Evolutionary conservation across 2,329 filamentous ascomycete genomes (phyloP), one percentile per base, ranked within the genome.

Genomic region (Sporothrix mexicana): DNA sequence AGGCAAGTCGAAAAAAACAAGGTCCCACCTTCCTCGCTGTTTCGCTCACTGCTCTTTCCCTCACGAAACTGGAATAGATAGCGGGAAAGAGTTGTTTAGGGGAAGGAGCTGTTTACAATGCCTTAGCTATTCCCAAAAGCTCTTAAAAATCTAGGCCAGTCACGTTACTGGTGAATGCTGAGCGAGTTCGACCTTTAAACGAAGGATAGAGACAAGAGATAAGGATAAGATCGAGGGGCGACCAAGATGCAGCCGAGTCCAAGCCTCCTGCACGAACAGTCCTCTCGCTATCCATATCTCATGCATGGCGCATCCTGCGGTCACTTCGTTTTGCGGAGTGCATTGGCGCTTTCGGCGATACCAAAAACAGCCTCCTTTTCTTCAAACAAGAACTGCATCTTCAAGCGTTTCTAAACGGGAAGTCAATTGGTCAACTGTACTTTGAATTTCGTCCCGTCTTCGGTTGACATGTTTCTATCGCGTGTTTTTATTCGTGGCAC

Each of bases 1-100:
- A 69, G 20, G 25, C 23, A 72, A 59, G 55, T 62, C 55, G 36
- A 55, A 59, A 61, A 70, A 55, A 49, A 68, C 23, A 41, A 30
- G 20, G 66, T 68, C 66, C 47, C 64, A n/a, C 45, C 64, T 36
- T 53, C 10, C 64, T 30, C 25, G 6, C 25, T 41, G n/a, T 41
- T 15, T 51, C 20, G 6, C 62, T 15, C 8, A n/a, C 36, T 45
- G 36, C 57, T 36, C 25, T n/a, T 61, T 41, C 57, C 17, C 25
- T 61, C 30, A 4, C 12, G 12, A 61, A 15, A 30, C 57, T 2
- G 13, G 36, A 36, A 53, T 41, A 53, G 47, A 68, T 68, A 68
- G 66, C 30, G 66, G 10, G 25, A 55, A 68, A 51, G 47, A 51
- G 66, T 47, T 55, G 45, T 51, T 36, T 20, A 47, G 12, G n/a